Conservation (phyloP, 805 yeast species). For the Yamadazyma akitaensis region DNA sequence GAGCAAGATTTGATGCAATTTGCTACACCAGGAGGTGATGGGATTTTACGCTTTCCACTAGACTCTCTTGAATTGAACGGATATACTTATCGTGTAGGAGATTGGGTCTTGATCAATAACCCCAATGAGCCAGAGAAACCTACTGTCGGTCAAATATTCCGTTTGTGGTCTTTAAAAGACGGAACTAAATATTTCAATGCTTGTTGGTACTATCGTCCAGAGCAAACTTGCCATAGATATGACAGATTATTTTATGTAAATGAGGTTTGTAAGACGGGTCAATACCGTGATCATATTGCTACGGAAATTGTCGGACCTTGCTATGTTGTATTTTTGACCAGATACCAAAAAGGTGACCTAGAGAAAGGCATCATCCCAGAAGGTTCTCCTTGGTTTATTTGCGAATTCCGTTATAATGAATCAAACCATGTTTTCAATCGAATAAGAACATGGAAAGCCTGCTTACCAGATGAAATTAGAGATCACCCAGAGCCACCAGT, state of each 20-base stretch:
- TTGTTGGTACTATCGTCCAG: slow-evolving; percentile 98
- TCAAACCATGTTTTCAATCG: slow-evolving; percentile 86
- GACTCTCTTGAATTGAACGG: slow-evolving; percentile 73
- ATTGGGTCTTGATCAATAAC: slow-evolving; percentile 87
- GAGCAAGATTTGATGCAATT: slow-evolving; percentile 65
- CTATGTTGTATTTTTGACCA: slow-evolving; percentile 89
- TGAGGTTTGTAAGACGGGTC: slow-evolving; percentile 96
- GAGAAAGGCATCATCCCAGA: slow-evolving; percentile 55
- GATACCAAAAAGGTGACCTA: slow-evolving; percentile 94
- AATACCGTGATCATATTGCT: slow-evolving; percentile 88
- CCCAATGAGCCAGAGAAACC: slow-evolving; percentile 89
- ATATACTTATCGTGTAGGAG: slow-evolving; percentile 78
- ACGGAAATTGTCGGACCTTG: slow-evolving; percentile 91
- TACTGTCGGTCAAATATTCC: slow-evolving; percentile 88
- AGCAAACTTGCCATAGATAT: slow-evolving; percentile 91
- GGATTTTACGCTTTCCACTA: slow-evolving; percentile 67
- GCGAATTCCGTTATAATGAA: slow-evolving; percentile 94
- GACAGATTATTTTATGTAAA: slow-evolving; percentile 88
- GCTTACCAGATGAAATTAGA: slow-evolving; percentile 94
- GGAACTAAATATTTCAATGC: slow-evolving; percentile 82
- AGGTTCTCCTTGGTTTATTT: slow-evolving; percentile 84
- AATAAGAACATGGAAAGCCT: slow-evolving; percentile 97
- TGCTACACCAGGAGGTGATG: slow-evolving; percentile 42
- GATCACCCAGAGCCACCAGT: slow-evolving; percentile 75
- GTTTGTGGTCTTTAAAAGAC: slow-evolving; percentile 90